Base-by-base conservation (phyloP, 73 alveolate species). In the Paramecium octaurelia region DNA sequence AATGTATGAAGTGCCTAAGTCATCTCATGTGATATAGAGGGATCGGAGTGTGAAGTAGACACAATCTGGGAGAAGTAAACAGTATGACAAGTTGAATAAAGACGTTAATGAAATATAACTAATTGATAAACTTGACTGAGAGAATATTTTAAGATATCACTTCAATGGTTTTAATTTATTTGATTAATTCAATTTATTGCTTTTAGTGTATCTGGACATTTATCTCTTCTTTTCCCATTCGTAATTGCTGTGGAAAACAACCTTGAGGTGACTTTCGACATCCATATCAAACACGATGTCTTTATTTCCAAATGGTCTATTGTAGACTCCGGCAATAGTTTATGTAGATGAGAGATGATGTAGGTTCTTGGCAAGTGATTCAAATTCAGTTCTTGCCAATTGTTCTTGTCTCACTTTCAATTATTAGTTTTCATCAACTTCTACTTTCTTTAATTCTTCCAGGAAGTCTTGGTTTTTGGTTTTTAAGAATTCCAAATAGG, bases 241-340 rank as follows among this genome's bases (percentile, higher is more conserved):
- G 24, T 42, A 80, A 80, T 80, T 80, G 18, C 91, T 80, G 18
- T 80, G 91, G 24, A 80, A 80, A 16, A 80, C 91, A 8, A 42
- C 91, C 29, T 96, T 95, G 46, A 96, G 68, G 92, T 96, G 99
- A 20, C 95, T 95, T 75, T 96, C 99, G 7, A 96, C 92, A 64
- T 96, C 98, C 36, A 93, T 94, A 89, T 96, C 96, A 83, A 95
- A 96, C 2, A 95, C 98, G 29, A 95, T 89, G 31, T 97, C 98
- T 68, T 96, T 96, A 64, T 93, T 92, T 12, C 94, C 97, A 89
- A 94, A 96, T 1, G 99, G 99, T n/a, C 97, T 91, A 86, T 96
- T 96, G 83, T 95, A 96, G 8, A 96, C 98, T 18, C 99, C 99
- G 38, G 99, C 98, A 50, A 93, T 93, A 16, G 95, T 95, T 64